Percentiles rank a stretch among this genome's conserved stretches.
Conservation (phyloP, 2,329 filamentous ascomycete genomes). For the Aspergillus sclerotialis region DNA sequence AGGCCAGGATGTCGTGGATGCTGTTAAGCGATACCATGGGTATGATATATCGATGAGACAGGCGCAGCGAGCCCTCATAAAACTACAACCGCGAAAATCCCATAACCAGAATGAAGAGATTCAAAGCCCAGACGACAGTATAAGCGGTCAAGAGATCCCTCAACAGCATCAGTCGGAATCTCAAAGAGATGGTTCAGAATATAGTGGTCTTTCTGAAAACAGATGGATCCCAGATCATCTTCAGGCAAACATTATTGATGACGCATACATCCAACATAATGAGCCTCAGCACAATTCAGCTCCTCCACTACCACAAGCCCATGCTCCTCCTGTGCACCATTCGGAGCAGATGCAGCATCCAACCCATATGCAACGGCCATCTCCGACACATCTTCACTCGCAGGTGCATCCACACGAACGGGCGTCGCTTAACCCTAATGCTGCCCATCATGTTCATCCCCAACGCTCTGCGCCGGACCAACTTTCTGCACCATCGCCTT, state of each 20-base stretch:
- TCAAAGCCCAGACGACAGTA: slow-evolving; percentile 16
- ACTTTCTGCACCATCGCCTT: slow-evolving; percentile 12
- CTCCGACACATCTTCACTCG: slow-evolving; percentile 8
- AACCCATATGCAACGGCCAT: slow-evolving; percentile 1
- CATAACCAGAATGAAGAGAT: slow-evolving; percentile 15
- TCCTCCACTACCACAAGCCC: slow-evolving; percentile 11
- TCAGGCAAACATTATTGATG: slow-evolving; percentile 19
- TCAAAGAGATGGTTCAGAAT: slow-evolving; percentile 18
- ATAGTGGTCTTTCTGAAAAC: slow-evolving; percentile 20
- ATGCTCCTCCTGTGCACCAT: slow-evolving; percentile 13
- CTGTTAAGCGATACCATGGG: slow-evolving; percentile 34
- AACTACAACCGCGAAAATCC: slow-evolving; percentile 24
- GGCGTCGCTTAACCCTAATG: slow-evolving; percentile 13
- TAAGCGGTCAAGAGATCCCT: slow-evolving; percentile 19
- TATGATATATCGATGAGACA: slow-evolving; percentile 35
- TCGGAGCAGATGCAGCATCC: slow-evolving; percentile 10
- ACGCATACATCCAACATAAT: slow-evolving; percentile 15
- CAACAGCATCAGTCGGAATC: slow-evolving; percentile 18
- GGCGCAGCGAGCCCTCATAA: slow-evolving; percentile 31
- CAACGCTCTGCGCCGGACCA: slow-evolving; percentile 13
- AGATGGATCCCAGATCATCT: slow-evolving; percentile 27
- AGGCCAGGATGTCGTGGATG: slow-evolving; percentile 33
- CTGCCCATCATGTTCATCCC: slow-evolving; percentile 17
- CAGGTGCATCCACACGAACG: slow-evolving; percentile 18
- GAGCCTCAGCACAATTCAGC: slow-evolving; percentile 14